Evolutionary conservation across 1,139 yeast species (phyloP).

Genomic region (Arxiozyma slooffiae): DNA sequence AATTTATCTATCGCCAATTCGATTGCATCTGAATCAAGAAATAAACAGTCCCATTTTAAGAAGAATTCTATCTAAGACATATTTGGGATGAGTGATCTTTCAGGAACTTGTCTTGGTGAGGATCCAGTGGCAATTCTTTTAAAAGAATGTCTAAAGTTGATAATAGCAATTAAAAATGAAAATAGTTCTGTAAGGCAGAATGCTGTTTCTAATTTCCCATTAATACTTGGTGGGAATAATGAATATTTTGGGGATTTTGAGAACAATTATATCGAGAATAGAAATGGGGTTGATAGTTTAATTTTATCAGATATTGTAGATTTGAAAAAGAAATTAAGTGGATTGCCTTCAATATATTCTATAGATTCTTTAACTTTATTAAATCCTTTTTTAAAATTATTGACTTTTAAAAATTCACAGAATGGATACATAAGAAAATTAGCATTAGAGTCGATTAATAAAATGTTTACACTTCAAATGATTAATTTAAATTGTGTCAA

Average conservation of each 20-base stretch:
- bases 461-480: constrained; percentile 53
- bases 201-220: constrained; percentile 1
- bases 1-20: too few relatives aligned
- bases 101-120: constrained; percentile 24
- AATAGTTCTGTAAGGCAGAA: not conserved
- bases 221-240: constrained; percentile 5
- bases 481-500: constrained; percentile 39
- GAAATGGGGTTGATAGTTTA: not conserved
- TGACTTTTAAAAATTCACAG: not conserved
- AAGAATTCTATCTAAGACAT: too few relatives aligned
- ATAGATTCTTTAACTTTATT: constrained; percentile 3
- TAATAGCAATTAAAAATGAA: constrained; percentile 49
- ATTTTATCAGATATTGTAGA: not conserved
- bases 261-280: not conserved
- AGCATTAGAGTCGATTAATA: constrained; percentile 67
- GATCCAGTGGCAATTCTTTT: constrained; percentile 49
- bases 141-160: constrained; percentile 48
- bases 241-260: constrained; percentile 5
- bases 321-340: constrained; percentile 1
- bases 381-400: constrained; percentile 3
- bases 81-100: constrained; percentile 1
- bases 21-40: not conserved
- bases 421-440: constrained; percentile 31
- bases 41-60: not conserved
- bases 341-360: constrained; percentile 2